Evolutionary conservation across 108 stramenopile species (phyloP).

Genomic region (Cyclotella atomus): DNA sequence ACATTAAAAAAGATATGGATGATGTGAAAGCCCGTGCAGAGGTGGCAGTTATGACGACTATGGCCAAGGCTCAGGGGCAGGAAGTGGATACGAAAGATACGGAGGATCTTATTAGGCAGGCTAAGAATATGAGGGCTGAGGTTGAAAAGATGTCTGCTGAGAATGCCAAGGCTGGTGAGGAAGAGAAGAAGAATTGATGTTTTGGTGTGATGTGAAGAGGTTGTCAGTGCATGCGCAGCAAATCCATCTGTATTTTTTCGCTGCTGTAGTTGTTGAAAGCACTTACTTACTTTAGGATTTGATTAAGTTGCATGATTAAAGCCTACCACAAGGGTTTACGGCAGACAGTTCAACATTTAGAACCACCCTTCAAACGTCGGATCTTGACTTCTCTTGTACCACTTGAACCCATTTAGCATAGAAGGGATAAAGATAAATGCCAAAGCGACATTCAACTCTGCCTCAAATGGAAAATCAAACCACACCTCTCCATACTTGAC

Average conservation of each 20-base stretch:
- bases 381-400: slow-evolving; percentile 79
- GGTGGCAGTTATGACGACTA: slow-evolving; percentile 88
- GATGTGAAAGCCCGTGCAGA: slow-evolving; percentile 84
- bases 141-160: slow-evolving; percentile 17
- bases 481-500: slow-evolving; percentile 84
- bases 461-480: slow-evolving; percentile 77
- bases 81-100: slow-evolving; percentile 83
- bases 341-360: slow-evolving; percentile 40
- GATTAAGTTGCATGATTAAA: too few relatives aligned
- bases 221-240: too few relatives aligned
- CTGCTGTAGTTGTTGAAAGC: too few relatives aligned
- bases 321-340: too few relatives aligned
- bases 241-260: too few relatives aligned
- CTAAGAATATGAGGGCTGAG: slow-evolving; percentile 54
- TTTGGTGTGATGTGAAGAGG: too few relatives aligned
- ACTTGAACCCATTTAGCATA: slow-evolving; percentile 82
- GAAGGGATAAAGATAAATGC: slow-evolving; percentile 71
- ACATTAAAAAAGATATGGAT: slow-evolving; percentile 49
- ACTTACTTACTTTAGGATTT: too few relatives aligned
- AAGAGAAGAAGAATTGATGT: neutral
- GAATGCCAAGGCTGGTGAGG: neutral
- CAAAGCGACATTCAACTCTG: slow-evolving; percentile 60
- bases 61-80: slow-evolving; percentile 92
- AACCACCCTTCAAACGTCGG: slow-evolving; percentile 89
- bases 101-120: slow-evolving; percentile 82